Conservation (phyloP, 2,329 filamentous ascomycete species). For the Trematosphaeria pertusa region DNA sequence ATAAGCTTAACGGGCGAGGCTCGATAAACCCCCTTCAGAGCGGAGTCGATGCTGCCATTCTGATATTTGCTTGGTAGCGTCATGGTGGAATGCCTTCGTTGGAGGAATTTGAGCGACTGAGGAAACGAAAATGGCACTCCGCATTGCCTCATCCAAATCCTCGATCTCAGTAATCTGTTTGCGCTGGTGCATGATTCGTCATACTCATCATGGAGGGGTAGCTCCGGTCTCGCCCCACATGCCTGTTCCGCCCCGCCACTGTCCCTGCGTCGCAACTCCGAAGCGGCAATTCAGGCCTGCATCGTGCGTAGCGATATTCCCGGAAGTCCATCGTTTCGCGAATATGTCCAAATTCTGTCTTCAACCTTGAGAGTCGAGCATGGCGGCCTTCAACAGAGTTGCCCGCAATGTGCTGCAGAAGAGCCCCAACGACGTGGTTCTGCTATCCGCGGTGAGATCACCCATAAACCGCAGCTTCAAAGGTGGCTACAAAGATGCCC, state of each 20-base stretch:
- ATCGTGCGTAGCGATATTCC: too few relatives aligned
- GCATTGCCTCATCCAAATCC: constrained; percentile 5
- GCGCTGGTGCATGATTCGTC: not conserved
- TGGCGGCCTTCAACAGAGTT: constrained; percentile 39
- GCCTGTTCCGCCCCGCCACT: constrained; percentile 37
- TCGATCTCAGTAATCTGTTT: constrained; percentile 4
- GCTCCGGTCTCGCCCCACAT: constrained; percentile 39
- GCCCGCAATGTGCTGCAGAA: constrained; percentile 73
- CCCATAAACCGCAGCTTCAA: constrained; percentile 87
- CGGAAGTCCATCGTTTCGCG: too few relatives aligned
- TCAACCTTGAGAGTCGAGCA: constrained; percentile 12
- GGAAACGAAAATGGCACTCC: constrained; percentile 5
- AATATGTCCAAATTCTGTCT: constrained; percentile 8
- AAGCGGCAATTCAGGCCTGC: constrained; percentile 31
- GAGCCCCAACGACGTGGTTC: constrained; percentile 93
- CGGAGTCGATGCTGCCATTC: constrained; percentile 43
- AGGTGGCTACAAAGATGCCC: constrained; percentile 93
- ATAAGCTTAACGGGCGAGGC: constrained; percentile 47
- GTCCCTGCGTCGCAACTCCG: constrained; percentile 17
- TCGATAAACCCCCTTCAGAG: constrained; percentile 41
- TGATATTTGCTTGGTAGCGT: constrained; percentile 43
- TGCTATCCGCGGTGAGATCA: constrained; percentile 87
- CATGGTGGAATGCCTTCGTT: constrained; percentile 24
- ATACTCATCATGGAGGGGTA: constrained; percentile 42
- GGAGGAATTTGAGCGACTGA: not conserved